Percentiles rank a stretch among this genome's conserved stretches.
Conservation (phyloP, 2,329 filamentous ascomycete genomes). For the Didymella pomorum region DNA sequence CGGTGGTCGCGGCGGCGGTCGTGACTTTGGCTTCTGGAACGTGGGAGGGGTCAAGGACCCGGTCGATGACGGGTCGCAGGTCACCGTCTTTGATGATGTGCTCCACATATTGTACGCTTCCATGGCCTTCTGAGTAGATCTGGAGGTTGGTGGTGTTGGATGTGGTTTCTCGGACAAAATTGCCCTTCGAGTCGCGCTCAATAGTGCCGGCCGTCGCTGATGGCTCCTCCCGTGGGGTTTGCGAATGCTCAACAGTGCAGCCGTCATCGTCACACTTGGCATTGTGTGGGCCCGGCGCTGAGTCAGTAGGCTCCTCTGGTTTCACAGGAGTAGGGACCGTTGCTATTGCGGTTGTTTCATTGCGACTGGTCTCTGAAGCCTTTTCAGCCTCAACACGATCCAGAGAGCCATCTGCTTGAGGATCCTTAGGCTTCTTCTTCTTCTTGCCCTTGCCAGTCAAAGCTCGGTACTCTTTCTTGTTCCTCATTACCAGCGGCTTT, state of each 20-base stretch:
- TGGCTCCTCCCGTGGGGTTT: background rate
- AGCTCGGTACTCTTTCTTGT: slow-evolving; percentile 79
- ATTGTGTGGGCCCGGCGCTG: background rate
- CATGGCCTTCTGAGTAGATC: slow-evolving; percentile 66
- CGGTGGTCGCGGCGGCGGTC: slow-evolving; percentile 27
- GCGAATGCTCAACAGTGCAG: slow-evolving; percentile 17
- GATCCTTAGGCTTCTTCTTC: slow-evolving; percentile 43
- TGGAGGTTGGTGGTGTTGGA: slow-evolving; percentile 47
- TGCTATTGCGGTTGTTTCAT: background rate
- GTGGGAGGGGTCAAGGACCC: slow-evolving; percentile 61
- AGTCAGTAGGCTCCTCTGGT: background rate
- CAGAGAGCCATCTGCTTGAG: background rate
- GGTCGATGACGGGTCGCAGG: slow-evolving; percentile 70
- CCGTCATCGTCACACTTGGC: slow-evolving; percentile 25
- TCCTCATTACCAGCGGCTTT: slow-evolving; percentile 76
- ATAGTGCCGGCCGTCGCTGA: background rate
- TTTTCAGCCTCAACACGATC: background rate
- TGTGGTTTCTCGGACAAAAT: slow-evolving; percentile 13
- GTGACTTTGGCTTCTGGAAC: slow-evolving; percentile 38
- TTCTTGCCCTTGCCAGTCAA: slow-evolving; percentile 52
- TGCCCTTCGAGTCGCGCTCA: slow-evolving; percentile 16
- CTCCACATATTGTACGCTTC: slow-evolving; percentile 79
- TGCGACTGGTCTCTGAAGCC: background rate
- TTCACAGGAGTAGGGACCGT: background rate
- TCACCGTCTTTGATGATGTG: slow-evolving; percentile 78